Base-by-base conservation (phyloP, 768 basidiomycete genomes). In the Auricularia auricula-judae region DNA sequence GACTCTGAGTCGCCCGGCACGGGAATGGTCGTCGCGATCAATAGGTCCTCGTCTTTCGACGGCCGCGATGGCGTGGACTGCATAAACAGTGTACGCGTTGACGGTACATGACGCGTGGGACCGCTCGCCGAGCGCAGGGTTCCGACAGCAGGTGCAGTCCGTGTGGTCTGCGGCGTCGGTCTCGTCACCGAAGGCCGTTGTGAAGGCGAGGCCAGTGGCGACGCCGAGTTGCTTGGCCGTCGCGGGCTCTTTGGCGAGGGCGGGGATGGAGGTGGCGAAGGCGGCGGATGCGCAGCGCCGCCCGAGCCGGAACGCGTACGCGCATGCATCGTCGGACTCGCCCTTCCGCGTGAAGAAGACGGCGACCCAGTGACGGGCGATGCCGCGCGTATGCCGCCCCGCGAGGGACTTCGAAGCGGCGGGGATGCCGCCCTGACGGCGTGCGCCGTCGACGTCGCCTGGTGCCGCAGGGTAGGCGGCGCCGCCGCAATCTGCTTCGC, bases 401-500 rank as follows among this genome's bases (percentile, higher is more conserved):
- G 73, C 77, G 66, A 14, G 2, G n/a, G 56, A 36, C 3, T 69
- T 67, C 14, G 73, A 61, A 64, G 79, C 73, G 69, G 68, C 23
- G 80, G 80, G 18, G 79, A 78, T 16, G 74, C 71, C 18, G 78
- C 71, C 18, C 78, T 76, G 42, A 67, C 67, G n/a, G 69, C 68
- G 68, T 88, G 83, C 39, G 89, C 79, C 16, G 76, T 77, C 61
- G 90, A 89, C 8, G 89, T 92, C 4, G 90, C 89, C 72, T 91
- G 89, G 72, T 93, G 91, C 62, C 87, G 82, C 61, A 91, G 78
- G 62, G 83, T 82, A 3, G 91, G 91, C 21, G 91, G 91, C 8
- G 90, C 88, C 36, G 81, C 86, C 2, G 91, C 89, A 66, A 91
- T 91, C 23, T 84, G 87, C 70, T 86, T 92, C 16, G 91, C 90